These are phyloP conservation scores for Aegilops bicornis DNA, from an alignment of 176 grass and related monocot genomes.

Conservation along the genomic window DNA sequence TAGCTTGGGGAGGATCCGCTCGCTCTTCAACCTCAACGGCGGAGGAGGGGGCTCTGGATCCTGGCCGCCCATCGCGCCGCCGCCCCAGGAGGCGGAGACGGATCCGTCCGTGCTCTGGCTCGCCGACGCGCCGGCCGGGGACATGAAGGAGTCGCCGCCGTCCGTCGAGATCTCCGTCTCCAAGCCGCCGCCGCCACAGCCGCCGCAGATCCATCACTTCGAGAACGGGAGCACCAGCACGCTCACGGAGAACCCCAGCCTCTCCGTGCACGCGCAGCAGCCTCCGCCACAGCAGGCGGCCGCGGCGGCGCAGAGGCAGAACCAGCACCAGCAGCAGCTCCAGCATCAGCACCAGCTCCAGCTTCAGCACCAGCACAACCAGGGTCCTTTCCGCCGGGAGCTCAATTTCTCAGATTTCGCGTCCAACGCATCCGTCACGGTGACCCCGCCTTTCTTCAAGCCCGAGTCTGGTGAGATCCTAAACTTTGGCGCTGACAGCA, in stretches of 20 bases:
- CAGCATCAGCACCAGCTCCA: constrained; percentile 1
- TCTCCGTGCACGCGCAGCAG: constrained; percentile 43
- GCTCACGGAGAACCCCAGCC: constrained; percentile 75
- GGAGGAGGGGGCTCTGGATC: not conserved
- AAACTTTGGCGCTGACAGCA: constrained; percentile 59
- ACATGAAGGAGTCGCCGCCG: constrained; percentile 64
- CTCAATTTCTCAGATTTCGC: constrained; percentile 81
- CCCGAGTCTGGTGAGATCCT: constrained; percentile 82
- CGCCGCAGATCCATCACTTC: constrained; percentile 66
- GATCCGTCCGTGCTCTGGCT: constrained; percentile 92
- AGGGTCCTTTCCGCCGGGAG: constrained; percentile 64
- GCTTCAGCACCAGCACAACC: constrained; percentile 32
- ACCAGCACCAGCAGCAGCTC: constrained; percentile 30
- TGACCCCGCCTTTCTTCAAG: constrained; percentile 60
- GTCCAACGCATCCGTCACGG: constrained; percentile 37
- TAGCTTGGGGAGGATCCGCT: constrained; percentile 58
- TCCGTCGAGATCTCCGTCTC: constrained; percentile 68
- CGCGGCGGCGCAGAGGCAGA: constrained; percentile 11
- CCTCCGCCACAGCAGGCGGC: constrained; percentile 12
- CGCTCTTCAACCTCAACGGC: constrained; percentile 62
- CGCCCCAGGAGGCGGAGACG: constrained; percentile 50
- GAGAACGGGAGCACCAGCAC: constrained; percentile 80
- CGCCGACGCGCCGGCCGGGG: constrained; percentile 54
- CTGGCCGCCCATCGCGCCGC: constrained; percentile 13
- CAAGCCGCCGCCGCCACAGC: constrained; percentile 43